Conservation (phyloP, 2,329 filamentous ascomycete species). For the Didymella pinodella region DNA sequence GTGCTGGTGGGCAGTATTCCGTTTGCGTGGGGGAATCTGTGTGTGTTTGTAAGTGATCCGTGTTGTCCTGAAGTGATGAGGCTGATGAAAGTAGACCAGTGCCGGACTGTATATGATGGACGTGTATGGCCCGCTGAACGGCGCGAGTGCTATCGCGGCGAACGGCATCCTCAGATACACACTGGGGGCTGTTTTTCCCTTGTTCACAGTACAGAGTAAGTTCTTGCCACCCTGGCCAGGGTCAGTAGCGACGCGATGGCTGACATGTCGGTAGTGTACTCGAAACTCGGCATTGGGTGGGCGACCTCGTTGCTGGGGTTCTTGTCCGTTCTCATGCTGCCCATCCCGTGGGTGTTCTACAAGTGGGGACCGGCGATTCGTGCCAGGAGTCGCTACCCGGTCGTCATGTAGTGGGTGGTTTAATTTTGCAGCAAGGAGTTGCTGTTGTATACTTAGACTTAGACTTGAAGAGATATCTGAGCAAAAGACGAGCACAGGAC, state of each 20-base stretch:
- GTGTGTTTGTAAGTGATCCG: conserved; percentile 61
- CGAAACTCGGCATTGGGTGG: conserved; percentile 49
- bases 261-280: conserved; percentile 35
- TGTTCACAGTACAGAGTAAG: conserved; percentile 50
- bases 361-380: conserved; percentile 30
- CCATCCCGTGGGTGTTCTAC: conserved; percentile 41
- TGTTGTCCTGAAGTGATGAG: neutral
- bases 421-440: neutral
- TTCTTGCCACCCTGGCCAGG: neutral
- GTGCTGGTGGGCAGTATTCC: conserved; percentile 62
- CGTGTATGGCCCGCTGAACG: conserved; percentile 44
- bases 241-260: neutral
- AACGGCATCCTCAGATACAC: conserved; percentile 51
- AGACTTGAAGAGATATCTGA: too few species aligned
- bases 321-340: conserved; percentile 46
- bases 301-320: conserved; percentile 51
- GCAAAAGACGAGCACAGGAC: too few species aligned
- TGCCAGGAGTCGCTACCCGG: conserved; percentile 16
- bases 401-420: conserved; percentile 5
- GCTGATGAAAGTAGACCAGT: conserved; percentile 27
- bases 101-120: conserved; percentile 43
- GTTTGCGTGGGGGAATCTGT: conserved; percentile 68
- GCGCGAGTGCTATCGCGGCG: conserved; percentile 48
- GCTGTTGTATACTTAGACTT: neutral
- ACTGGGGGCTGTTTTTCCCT: conserved; percentile 47